Evolutionary conservation across 257 asterid species (phyloP).

Genomic region (Petunia secreta): DNA sequence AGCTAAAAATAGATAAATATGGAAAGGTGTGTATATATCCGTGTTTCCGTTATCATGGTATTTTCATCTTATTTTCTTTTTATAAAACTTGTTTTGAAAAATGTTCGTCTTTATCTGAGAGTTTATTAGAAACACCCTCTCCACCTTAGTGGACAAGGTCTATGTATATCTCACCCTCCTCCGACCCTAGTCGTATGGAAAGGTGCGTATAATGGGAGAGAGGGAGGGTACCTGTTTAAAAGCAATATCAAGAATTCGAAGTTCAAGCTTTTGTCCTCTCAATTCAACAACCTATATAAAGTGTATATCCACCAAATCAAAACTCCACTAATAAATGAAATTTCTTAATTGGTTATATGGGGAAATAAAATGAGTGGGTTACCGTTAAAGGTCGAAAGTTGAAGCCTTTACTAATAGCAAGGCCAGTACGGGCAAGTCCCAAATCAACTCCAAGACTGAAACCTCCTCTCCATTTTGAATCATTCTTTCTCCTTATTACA

Average conservation of each 20-base stretch:
- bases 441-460: slow-evolving; percentile 89
- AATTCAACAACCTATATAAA: slow-evolving; percentile 85
- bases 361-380: neutral
- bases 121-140: no score
- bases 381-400: slow-evolving; percentile 78
- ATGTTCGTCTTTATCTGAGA: no score
- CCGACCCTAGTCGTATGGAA: no score
- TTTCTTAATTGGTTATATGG: no score
- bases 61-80: no score
- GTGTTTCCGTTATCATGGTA: no score
- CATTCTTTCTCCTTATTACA: slow-evolving; percentile 60
- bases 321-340: slow-evolving; percentile 16
- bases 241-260: slow-evolving; percentile 77
- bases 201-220: no score
- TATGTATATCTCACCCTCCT: no score
- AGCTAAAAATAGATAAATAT: no score
- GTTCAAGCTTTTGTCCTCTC: slow-evolving; percentile 84
- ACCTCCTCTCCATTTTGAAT: slow-evolving; percentile 80
- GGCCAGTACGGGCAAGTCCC: slow-evolving; percentile 84
- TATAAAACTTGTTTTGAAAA: no score
- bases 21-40: no score
- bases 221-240: slow-evolving; percentile 56
- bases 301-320: slow-evolving; percentile 20
- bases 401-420: slow-evolving; percentile 92
- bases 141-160: no score